phyloP scores from a whole-genome alignment of 2,329 filamentous ascomycete genomes.

The Fusarium sp. region DNA sequence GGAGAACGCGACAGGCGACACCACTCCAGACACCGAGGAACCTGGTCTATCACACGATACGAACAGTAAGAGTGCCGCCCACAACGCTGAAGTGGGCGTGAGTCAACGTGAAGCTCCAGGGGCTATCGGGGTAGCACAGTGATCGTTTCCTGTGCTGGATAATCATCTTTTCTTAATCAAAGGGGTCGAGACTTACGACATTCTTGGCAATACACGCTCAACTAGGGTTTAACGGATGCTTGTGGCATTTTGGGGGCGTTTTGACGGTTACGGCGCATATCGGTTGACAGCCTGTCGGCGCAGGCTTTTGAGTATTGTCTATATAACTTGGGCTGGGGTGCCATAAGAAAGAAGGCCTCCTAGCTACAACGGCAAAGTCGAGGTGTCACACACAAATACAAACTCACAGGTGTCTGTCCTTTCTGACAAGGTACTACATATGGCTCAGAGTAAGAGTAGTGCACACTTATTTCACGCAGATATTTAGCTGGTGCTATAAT shows the following conservation, averaged over 20 bases:
- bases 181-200: neutral
- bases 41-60: neutral
- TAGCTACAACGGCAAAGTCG: neutral
- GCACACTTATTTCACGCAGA: neutral
- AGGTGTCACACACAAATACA: neutral
- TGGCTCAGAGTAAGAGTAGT: neutral
- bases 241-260: slow-evolving; percentile 16
- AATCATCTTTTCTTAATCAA: neutral
- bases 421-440: neutral
- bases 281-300: slow-evolving; percentile 4
- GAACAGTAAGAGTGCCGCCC: neutral
- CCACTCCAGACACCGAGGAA: neutral
- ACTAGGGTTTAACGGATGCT: neutral
- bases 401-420: neutral
- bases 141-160: neutral
- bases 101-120: neutral
- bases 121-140: slow-evolving; percentile 11
- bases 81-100: neutral
- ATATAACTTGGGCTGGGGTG: neutral
- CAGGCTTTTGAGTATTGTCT: slow-evolving; percentile 13
- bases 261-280: slow-evolving; percentile 11
- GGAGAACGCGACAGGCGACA: neutral
- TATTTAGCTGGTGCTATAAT: neutral
- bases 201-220: neutral
- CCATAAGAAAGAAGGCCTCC: neutral